A percentile compares a stretch with the other conserved stretches of the same genome.
phyloP scores from a whole-genome alignment of 345 rosid genomes.

The Brassica cretica region DNA sequence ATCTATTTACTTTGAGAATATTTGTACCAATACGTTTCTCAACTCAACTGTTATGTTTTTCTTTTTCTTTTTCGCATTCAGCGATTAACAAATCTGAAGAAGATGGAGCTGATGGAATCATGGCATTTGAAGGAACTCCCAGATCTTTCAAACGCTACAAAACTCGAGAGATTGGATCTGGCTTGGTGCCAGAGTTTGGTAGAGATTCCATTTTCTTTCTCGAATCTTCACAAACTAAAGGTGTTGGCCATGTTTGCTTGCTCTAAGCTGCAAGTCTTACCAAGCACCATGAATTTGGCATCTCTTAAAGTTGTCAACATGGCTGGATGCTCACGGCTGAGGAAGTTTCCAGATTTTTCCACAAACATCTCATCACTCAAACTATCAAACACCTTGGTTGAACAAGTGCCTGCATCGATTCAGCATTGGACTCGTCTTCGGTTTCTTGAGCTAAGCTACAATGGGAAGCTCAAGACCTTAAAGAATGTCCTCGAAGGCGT shows the following conservation, averaged over 20 bases:
- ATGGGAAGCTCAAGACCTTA: neutral
- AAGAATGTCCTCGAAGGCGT: neutral
- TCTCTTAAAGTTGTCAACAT: neutral
- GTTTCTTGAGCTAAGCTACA: neutral
- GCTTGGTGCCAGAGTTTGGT: neutral
- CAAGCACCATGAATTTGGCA: neutral
- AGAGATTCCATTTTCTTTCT: neutral
- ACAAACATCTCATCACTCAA: neutral
- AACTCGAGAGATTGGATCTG: neutral
- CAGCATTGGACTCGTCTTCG: neutral
- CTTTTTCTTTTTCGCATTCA: neutral
- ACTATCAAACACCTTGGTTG: neutral
- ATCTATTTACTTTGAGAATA: neutral
- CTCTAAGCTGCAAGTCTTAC: neutral
- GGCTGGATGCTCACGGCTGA: conserved; percentile 4
- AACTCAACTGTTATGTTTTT: neutral
- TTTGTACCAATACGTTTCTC: neutral
- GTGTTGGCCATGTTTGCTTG: neutral
- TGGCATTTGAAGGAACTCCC: neutral
- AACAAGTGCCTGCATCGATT: neutral
- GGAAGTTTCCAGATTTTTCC: neutral
- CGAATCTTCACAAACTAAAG: neutral
- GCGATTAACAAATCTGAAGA: neutral
- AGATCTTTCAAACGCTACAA: neutral
- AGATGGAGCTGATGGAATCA: neutral